Evolutionary conservation across 2,329 filamentous ascomycete species (phyloP).

Genomic region (Sphaerostilbella broomeana): DNA sequence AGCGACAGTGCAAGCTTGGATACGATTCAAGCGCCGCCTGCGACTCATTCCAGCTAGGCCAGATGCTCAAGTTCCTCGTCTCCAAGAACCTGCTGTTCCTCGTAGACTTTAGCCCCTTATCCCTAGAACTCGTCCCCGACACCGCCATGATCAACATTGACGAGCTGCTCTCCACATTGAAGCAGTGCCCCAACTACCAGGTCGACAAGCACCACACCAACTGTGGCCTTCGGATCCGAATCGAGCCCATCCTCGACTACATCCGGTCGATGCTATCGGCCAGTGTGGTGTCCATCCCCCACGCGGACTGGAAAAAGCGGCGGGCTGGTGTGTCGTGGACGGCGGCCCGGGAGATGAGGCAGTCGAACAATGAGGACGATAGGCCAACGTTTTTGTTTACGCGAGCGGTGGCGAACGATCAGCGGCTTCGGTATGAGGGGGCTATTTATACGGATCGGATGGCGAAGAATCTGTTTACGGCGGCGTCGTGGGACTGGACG

Average conservation of each 20-base stretch:
- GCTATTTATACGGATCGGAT: slow-evolving; percentile 44
- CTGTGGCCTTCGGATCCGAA: slow-evolving; percentile 60
- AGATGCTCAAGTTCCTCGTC: slow-evolving; percentile 66
- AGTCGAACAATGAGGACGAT: slow-evolving; percentile 14
- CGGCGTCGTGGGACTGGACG: slow-evolving; percentile 54
- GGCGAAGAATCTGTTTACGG: slow-evolving; percentile 49
- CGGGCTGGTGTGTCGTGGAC: slow-evolving; percentile 37
- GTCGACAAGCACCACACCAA: slow-evolving; percentile 67
- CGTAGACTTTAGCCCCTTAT: slow-evolving; percentile 46
- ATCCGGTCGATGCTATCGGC: slow-evolving; percentile 51
- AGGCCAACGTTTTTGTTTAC: slow-evolving; percentile 42
- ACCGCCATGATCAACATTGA: slow-evolving; percentile 55
- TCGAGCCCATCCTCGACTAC: slow-evolving; percentile 60
- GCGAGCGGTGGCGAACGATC: slow-evolving; percentile 42
- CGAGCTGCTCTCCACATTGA: slow-evolving; percentile 51
- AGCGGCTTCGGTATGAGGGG: slow-evolving; percentile 43
- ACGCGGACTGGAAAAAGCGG: slow-evolving; percentile 41
- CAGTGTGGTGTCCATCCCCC: slow-evolving; percentile 36
- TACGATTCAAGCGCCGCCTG: slow-evolving; percentile 68
- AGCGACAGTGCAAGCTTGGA: slow-evolving; percentile 62
- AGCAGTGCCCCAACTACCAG: slow-evolving; percentile 65
- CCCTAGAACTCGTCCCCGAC: slow-evolving; percentile 39
- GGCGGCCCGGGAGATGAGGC: slow-evolving; percentile 12
- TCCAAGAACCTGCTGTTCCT: slow-evolving; percentile 55
- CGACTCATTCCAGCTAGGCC: slow-evolving; percentile 71